Evolutionary conservation across 139 green algal genomes (phyloP).

Genomic region (Chlamydomonas schloesseri): DNA sequence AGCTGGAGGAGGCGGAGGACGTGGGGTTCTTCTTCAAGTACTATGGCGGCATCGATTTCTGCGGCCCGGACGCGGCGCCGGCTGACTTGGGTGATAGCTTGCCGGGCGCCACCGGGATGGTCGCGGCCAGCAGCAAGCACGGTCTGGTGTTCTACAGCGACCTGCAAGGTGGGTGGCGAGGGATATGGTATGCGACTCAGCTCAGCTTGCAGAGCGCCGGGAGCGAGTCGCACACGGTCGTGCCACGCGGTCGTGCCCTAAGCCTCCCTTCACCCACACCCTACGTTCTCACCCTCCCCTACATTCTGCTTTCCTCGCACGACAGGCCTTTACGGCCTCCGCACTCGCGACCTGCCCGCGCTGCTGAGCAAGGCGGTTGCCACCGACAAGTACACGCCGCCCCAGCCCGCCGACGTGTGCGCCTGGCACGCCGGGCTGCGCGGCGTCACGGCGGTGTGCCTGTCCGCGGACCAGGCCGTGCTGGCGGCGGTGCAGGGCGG

Average conservation of each 20-base stretch:
- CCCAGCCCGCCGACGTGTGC: not conserved
- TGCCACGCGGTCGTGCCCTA: no score
- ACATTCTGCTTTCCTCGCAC: no score
- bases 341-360: not conserved
- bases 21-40: conserved; percentile 48
- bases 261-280: no score
- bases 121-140: conserved; percentile 18
- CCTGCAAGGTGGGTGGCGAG: conserved; percentile 14
- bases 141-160: conserved; percentile 40
- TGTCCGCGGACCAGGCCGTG: conserved; percentile 41
- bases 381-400: not conserved
- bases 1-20: conserved; percentile 18
- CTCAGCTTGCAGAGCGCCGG: no score
- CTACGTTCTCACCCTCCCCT: no score
- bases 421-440: not conserved
- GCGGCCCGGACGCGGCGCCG: not conserved
- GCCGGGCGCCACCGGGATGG: not conserved
- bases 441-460: conserved; percentile 23
- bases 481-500: conserved; percentile 23
- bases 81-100: not conserved
- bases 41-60: conserved; percentile 34
- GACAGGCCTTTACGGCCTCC: conserved; percentile 31
- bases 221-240: no score
- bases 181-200: no score
- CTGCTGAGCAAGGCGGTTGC: not conserved